These are phyloP conservation scores for Cadophora luteo-olivacea DNA, from an alignment of 2,329 filamentous ascomycete genomes.

Conservation along the genomic window DNA sequence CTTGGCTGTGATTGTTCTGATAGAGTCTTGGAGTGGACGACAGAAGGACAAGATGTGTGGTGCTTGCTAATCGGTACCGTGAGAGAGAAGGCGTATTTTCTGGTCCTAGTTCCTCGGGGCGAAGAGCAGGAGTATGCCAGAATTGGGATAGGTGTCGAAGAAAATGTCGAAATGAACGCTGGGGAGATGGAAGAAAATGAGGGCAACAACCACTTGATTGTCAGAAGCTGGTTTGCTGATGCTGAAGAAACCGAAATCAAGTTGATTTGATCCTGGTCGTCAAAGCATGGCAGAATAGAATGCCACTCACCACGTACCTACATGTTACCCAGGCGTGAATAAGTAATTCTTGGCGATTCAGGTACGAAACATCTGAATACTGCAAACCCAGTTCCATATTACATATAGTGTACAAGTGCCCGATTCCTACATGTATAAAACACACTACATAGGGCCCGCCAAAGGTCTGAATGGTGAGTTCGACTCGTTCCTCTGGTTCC, in stretches of 20 bases:
- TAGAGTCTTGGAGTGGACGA: neutral
- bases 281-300: neutral
- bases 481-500: slow-evolving; percentile 23
- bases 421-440: neutral
- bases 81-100: neutral
- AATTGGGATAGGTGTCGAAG: neutral
- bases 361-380: neutral
- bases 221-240: neutral
- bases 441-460: neutral
- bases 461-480: neutral
- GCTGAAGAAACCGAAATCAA: neutral
- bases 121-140: neutral
- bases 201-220: neutral
- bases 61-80: neutral
- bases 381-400: neutral
- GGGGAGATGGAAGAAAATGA: neutral
- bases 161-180: neutral
- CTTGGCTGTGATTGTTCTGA: neutral
- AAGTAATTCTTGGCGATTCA: neutral
- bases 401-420: slow-evolving; percentile 21
- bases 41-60: neutral
- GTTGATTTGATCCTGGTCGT: neutral
- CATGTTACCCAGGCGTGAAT: neutral
- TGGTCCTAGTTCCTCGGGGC: neutral
- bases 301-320: neutral